These are phyloP conservation scores for Leishmania turanica DNA, from an alignment of 208 protist genomes.

Conservation along the genomic window DNA sequence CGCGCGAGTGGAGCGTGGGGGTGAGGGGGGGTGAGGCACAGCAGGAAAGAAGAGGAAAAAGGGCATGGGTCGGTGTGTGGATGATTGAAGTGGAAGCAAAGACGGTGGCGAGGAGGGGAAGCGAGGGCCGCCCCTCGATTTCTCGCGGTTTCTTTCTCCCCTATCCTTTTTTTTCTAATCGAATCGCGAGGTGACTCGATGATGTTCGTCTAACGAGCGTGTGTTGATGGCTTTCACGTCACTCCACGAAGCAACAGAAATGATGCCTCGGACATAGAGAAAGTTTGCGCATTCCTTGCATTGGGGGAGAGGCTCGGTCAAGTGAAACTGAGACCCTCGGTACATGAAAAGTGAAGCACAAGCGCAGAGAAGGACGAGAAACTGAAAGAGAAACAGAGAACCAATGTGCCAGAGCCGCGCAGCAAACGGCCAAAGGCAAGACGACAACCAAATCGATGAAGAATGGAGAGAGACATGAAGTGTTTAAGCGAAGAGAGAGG, in stretches of 20 bases:
- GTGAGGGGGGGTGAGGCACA: not conserved
- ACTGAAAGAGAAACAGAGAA: not conserved
- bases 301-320: not conserved
- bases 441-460: not conserved
- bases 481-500: not conserved
- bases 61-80: not conserved
- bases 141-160: not conserved
- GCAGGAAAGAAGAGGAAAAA: not conserved
- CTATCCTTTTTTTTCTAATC: not conserved
- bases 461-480: not conserved
- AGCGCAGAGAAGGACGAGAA: not conserved
- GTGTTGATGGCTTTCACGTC: not conserved
- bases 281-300: not conserved
- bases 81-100: too few species aligned
- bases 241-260: not conserved
- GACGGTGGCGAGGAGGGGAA: not conserved
- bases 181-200: not conserved
- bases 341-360: not conserved
- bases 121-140: not conserved
- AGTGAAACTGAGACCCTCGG: not conserved
- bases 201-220: not conserved
- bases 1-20: not conserved
- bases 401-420: not conserved
- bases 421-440: not conserved
- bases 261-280: not conserved